Evolutionary conservation across 345 rosid species (phyloP).

Genomic region (Erucastrum elatum): DNA sequence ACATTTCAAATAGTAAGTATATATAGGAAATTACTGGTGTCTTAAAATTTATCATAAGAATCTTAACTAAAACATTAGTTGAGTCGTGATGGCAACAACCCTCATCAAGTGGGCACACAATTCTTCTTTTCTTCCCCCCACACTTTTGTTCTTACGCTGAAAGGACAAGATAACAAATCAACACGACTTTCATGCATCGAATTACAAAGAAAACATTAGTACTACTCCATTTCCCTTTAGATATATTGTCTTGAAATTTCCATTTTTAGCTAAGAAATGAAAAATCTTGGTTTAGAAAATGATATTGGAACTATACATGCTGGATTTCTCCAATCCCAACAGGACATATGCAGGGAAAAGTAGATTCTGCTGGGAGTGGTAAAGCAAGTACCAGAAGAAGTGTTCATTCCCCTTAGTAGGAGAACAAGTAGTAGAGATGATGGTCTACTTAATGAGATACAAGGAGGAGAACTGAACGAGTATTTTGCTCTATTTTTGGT

Average conservation of each 20-base stretch:
- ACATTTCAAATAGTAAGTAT: neutral
- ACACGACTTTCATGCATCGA: neutral
- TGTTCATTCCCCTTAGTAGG: neutral
- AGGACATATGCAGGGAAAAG: neutral
- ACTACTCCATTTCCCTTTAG: neutral
- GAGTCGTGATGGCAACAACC: slow-evolving; percentile 9
- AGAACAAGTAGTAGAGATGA: neutral
- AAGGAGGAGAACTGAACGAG: neutral
- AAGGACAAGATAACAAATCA: neutral
- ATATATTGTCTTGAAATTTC: neutral
- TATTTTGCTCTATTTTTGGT: neutral
- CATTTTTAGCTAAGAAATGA: neutral
- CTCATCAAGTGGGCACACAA: neutral
- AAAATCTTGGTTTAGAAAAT: neutral
- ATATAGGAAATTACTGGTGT: neutral
- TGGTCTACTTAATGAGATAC: neutral
- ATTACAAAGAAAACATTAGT: neutral
- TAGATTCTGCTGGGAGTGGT: neutral
- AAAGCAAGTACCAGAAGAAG: neutral
- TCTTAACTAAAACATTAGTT: neutral
- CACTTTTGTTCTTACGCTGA: neutral
- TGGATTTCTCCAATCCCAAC: neutral
- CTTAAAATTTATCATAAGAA: neutral
- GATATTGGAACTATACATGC: neutral
- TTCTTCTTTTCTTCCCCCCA: neutral